Base-by-base conservation (phyloP, 2,329 filamentous ascomycete genomes). In the Fusarium domesticum region DNA sequence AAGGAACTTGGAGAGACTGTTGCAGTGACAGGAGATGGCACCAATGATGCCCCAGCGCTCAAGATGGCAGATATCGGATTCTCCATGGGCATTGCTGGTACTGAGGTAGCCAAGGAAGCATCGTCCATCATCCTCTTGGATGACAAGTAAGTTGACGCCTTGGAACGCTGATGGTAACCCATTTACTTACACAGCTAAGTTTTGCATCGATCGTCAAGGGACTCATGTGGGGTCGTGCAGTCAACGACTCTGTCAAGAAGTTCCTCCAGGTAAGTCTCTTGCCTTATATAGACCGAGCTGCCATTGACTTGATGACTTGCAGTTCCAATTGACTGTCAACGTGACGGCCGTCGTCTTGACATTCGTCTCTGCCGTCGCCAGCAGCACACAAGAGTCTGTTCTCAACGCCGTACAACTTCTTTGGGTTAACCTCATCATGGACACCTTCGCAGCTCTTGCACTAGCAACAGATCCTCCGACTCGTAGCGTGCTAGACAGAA, bases 371-470 rank as follows among this genome's bases (percentile, higher is more conserved):
- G 87, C 90, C 23, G 87, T 95, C 8, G 81, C 85, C 20, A 90
- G 78, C 64, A 62, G 64, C 1, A 69, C 81, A 2, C 85, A 92
- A 64, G 65, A 73, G 37, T 89, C 89, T 37, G 90, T 96, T 18
- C 72, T 96, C 43, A 93, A 82, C 2, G 90, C 90, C 10, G 90
- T 96, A 18, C 91, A 96, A 68, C 79, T 96, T 57, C 82, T 96
- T 19, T 96, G 91, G 91, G 89, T 96, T 59, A 96, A 96, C 61
- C 74, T 96, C 58, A 96, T 96, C 70, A 96, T 96, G 91, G 91
- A 96, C 60, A 96, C 91, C 0, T 89, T 96, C 48, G 91, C 90
- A 18, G 90, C 90, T 14, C 76, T 96, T 32, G 90, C 90, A 7
- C 78, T 96, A 41, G 90, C 90, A 2, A 96, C 90, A 2, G 90